These are phyloP conservation scores for Hyphopichia pseudoburtonii DNA, from an alignment of 1,139 yeast species.

Conservation along the genomic window DNA sequence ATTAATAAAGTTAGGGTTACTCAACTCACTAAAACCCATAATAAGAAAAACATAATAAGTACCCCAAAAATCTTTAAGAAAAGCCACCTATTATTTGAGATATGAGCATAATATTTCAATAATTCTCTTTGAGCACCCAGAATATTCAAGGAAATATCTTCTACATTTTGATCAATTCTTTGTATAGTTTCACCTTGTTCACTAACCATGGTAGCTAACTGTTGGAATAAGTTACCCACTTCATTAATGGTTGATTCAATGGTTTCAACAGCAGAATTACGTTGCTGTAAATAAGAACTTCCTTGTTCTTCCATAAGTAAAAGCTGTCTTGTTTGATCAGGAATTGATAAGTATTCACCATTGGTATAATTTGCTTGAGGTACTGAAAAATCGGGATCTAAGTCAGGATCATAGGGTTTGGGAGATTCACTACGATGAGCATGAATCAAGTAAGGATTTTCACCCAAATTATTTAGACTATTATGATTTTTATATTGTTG, in stretches of 20 bases:
- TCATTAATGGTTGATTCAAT: slow-evolving; percentile 95
- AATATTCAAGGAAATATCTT: slow-evolving; percentile 85
- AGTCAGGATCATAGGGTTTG: slow-evolving; percentile 33
- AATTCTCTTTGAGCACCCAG: slow-evolving; percentile 93
- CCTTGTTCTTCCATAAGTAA: slow-evolving; percentile 73
- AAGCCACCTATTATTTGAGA: slow-evolving; percentile 89
- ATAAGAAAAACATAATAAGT: slow-evolving; percentile 68
- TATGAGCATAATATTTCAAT: slow-evolving; percentile 83
- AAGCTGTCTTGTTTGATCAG: slow-evolving; percentile 77
- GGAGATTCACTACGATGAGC: slow-evolving; percentile 15
- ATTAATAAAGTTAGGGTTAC: no score
- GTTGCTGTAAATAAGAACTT: slow-evolving; percentile 72
- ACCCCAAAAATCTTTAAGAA: slow-evolving; percentile 89
- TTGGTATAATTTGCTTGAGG: slow-evolving; percentile 25
- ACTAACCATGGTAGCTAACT: slow-evolving; percentile 94
- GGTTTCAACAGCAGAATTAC: slow-evolving; percentile 90
- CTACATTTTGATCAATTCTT: slow-evolving; percentile 92
- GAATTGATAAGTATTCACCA: slow-evolving; percentile 55
- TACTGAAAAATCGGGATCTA: slow-evolving; percentile 32
- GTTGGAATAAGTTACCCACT: slow-evolving; percentile 92
- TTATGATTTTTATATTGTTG: no score
- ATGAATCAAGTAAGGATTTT: slow-evolving; percentile 41
- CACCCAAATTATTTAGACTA: slow-evolving; percentile 23
- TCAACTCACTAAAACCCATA: slow-evolving; percentile 77
- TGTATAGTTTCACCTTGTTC: slow-evolving; percentile 97